Evolutionary conservation across 768 basidiomycete species (phyloP).

Genomic region (Mycena galopus): DNA sequence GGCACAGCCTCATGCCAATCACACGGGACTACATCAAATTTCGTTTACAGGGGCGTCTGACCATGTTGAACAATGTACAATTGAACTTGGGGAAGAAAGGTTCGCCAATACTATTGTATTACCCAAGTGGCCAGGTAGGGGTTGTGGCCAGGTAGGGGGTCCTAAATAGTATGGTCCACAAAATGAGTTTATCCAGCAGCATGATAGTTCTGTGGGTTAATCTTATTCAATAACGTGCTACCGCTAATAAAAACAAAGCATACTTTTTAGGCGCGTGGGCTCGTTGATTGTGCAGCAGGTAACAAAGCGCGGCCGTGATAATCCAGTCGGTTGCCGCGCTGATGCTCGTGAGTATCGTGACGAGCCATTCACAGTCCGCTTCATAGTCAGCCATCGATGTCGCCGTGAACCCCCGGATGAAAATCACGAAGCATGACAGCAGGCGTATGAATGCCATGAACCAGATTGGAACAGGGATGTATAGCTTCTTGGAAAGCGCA

Average conservation of each 20-base stretch:
- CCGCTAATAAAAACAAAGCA: neutral
- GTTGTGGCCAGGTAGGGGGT: no score
- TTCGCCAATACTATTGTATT: no score
- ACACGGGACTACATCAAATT: no score
- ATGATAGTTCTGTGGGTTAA: neutral
- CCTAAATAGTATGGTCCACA: no score
- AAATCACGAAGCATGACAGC: neutral
- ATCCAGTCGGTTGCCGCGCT: neutral
- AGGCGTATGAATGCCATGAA: neutral
- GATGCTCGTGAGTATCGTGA: neutral
- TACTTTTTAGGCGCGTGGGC: neutral
- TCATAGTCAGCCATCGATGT: neutral
- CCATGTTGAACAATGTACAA: no score
- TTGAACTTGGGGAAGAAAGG: no score
- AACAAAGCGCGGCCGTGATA: neutral
- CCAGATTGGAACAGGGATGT: neutral
- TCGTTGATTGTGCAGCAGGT: neutral
- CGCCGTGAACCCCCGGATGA: neutral
- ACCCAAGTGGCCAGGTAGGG: no score
- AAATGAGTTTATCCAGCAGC: conserved; percentile 12
- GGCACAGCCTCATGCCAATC: no score
- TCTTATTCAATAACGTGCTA: neutral
- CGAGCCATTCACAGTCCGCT: neutral
- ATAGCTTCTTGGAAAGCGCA: neutral
- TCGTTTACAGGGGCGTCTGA: no score